Evolutionary conservation across 179 eudicot genomes (phyloP).

Genomic region (Corrigiola litoralis): DNA sequence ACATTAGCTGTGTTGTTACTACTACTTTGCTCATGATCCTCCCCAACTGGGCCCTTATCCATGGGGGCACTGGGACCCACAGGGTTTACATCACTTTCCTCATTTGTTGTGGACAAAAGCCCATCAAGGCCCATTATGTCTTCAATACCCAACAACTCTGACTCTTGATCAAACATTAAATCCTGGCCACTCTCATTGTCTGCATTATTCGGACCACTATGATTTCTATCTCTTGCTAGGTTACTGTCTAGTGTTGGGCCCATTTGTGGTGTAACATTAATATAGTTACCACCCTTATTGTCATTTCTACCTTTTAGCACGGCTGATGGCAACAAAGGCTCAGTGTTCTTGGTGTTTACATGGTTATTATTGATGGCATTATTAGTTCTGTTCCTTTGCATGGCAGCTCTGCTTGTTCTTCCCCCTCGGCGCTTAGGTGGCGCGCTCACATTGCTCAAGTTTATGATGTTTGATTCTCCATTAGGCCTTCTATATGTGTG

Average conservation of each 20-base stretch:
- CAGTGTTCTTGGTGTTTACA: background rate
- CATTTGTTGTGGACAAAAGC: slow-evolving; percentile 1
- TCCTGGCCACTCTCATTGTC: background rate
- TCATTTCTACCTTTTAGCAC: background rate
- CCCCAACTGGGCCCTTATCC: slow-evolving; percentile 14
- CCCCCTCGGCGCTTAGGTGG: slow-evolving; percentile 44
- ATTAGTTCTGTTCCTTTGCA: slow-evolving; percentile 38
- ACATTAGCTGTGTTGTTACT: background rate
- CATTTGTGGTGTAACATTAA: background rate
- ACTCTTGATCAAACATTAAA: slow-evolving; percentile 5
- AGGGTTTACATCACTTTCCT: background rate
- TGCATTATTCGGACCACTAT: background rate
- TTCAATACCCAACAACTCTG: slow-evolving; percentile 23
- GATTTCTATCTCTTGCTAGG: background rate
- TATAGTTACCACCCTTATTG: background rate
- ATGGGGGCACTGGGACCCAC: slow-evolving; percentile 7
- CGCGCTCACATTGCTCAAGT: slow-evolving; percentile 8
- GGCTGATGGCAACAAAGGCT: background rate
- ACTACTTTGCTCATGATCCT: background rate
- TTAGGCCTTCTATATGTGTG: slow-evolving; percentile 29
- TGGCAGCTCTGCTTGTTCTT: slow-evolving; percentile 37
- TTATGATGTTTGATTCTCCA: slow-evolving; percentile 9
- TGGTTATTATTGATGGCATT: background rate
- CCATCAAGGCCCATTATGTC: slow-evolving; percentile 32
- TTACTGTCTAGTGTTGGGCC: background rate